These are phyloP conservation scores for Seminavis robusta DNA, from an alignment of 108 stramenopile genomes.

Conservation along the genomic window DNA sequence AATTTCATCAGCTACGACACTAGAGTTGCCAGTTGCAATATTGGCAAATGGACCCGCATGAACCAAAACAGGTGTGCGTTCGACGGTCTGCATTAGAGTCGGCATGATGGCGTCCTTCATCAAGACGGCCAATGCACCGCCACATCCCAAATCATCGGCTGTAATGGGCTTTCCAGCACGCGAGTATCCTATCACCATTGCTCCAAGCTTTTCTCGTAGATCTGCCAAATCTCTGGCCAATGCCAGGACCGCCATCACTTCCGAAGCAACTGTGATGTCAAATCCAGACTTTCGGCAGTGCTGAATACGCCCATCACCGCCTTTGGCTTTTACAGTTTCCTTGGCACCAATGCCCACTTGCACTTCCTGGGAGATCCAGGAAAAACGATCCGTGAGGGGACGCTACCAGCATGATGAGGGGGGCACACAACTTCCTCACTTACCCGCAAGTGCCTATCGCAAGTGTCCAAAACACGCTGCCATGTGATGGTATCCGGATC, in stretches of 20 bases:
- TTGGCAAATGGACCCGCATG: conserved; percentile 98
- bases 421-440: too few relatives aligned
- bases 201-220: conserved; percentile 89
- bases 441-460: conserved; percentile 93
- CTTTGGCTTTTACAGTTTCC: conserved; percentile 79
- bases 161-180: conserved; percentile 71
- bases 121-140: conserved; percentile 93
- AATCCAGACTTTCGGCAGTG: conserved; percentile 89
- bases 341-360: conserved; percentile 80
- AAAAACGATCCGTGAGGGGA: too few relatives aligned
- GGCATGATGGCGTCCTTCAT: conserved; percentile 97
- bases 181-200: conserved; percentile 92
- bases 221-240: conserved; percentile 86
- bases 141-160: conserved; percentile 96
- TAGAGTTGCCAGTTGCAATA: conserved; percentile 96
- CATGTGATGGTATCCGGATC: conserved; percentile 95
- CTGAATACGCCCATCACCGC: conserved; percentile 50
- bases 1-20: conserved; percentile 94
- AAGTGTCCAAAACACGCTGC: conserved; percentile 96
- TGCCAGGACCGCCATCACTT: conserved; percentile 98
- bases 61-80: conserved; percentile 95
- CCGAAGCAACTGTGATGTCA: conserved; percentile 98
- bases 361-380: too few relatives aligned
- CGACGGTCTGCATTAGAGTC: conserved; percentile 98
- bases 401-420: too few relatives aligned